phyloP scores from a whole-genome alignment of 805 yeast genomes.

The Saturnispora zaruensis region DNA sequence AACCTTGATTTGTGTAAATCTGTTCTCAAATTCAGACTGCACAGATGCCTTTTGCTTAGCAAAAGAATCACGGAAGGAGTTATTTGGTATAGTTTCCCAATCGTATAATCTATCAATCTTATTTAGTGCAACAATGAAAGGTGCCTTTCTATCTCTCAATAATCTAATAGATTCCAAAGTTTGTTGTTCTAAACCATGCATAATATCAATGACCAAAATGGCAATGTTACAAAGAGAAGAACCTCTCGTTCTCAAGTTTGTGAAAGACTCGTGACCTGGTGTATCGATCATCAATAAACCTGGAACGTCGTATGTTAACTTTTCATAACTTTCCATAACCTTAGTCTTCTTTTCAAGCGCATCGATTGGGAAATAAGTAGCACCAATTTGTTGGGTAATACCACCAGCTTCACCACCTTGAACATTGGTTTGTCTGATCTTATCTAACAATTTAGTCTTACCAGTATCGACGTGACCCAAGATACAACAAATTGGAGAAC shows the following conservation, averaged over 20 bases:
- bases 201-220: slow-evolving; percentile 93
- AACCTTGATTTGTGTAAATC: slow-evolving; percentile 76
- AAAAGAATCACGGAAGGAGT: slow-evolving; percentile 92
- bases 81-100: slow-evolving; percentile 87
- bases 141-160: slow-evolving; percentile 94
- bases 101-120: slow-evolving; percentile 96
- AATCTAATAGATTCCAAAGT: slow-evolving; percentile 89
- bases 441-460: slow-evolving; percentile 93
- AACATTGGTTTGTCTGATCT: slow-evolving; percentile 96
- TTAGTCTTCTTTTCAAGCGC: slow-evolving; percentile 87
- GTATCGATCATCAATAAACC: slow-evolving; percentile 96
- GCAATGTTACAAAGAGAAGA: slow-evolving; percentile 99
- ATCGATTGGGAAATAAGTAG: slow-evolving; percentile 96
- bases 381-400: slow-evolving; percentile 99
- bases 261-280: slow-evolving; percentile 99
- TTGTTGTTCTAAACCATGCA: slow-evolving; percentile 99
- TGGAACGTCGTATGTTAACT: slow-evolving; percentile 86
- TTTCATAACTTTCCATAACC: slow-evolving; percentile 81
- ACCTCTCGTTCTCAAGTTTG: slow-evolving; percentile 97
- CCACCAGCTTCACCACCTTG: slow-evolving; percentile 99
- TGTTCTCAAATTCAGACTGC: slow-evolving; percentile 83
- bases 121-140: slow-evolving; percentile 93
- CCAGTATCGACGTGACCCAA: slow-evolving; percentile 99
- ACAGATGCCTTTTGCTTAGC: slow-evolving; percentile 76
- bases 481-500: slow-evolving; percentile 98